Evolutionary conservation across 2,329 filamentous ascomycete genomes (phyloP).

Genomic region (Thielaviopsis ethacetica): DNA sequence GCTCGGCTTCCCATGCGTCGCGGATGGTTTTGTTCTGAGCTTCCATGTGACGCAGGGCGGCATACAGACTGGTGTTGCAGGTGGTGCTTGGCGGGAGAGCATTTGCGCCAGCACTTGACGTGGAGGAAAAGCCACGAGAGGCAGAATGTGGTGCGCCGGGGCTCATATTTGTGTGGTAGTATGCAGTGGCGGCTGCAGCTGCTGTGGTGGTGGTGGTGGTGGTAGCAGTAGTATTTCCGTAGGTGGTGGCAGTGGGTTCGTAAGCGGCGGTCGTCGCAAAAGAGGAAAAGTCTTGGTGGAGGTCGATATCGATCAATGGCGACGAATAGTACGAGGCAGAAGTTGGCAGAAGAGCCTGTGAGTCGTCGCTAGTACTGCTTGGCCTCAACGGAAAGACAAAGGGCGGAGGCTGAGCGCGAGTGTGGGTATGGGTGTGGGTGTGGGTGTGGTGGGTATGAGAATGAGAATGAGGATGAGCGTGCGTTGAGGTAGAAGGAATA

Average conservation of each 20-base stretch:
- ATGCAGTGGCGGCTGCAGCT: not conserved
- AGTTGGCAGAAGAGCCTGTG: not conserved
- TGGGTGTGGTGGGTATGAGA: no score
- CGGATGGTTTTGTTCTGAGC: constrained; percentile 27
- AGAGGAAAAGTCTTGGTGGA: not conserved
- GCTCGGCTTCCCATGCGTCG: constrained; percentile 37
- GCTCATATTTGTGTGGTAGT: not conserved
- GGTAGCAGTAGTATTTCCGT: not conserved
- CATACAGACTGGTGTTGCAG: constrained; percentile 6
- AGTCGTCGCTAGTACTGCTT: not conserved
- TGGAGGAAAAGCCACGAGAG: not conserved
- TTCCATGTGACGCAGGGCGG: constrained; percentile 22
- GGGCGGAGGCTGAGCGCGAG: not conserved
- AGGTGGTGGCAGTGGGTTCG: not conserved
- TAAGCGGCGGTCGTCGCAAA: not conserved
- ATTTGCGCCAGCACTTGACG: not conserved
- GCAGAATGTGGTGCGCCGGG: not conserved
- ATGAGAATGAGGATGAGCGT: not conserved
- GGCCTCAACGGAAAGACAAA: not conserved
- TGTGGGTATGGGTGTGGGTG: not conserved
- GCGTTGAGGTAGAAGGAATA: not conserved
- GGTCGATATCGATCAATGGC: not conserved
- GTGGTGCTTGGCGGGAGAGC: not conserved
- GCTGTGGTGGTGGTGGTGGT: not conserved
- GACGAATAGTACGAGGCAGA: not conserved